A percentile compares a stretch with the other conserved stretches of the same genome.
Conservation (phyloP, 805 yeast genomes). For the Candida nemodendra region DNA sequence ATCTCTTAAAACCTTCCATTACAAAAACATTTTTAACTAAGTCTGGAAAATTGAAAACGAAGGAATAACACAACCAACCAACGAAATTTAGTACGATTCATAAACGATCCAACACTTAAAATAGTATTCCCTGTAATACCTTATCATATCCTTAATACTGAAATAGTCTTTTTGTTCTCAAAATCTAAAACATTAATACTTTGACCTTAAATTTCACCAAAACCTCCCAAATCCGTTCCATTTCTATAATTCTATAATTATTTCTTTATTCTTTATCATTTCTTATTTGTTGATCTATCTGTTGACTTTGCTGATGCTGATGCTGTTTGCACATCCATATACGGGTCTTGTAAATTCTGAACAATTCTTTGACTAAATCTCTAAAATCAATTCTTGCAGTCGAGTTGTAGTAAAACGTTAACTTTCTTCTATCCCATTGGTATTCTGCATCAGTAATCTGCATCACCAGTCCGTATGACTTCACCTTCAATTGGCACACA, state of each 20-base stretch:
- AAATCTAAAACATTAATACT: too few species aligned
- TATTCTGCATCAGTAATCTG: constrained; percentile 74
- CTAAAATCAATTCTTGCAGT: constrained; percentile 71
- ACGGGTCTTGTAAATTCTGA: constrained; percentile 73
- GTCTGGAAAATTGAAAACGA: too few species aligned
- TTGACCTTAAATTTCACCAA: not conserved
- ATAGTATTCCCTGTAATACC: too few species aligned
- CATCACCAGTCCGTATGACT: constrained; percentile 52
- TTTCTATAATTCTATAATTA: constrained; percentile 7
- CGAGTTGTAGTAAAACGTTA: constrained; percentile 69
- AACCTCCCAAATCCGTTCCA: constrained; percentile 1
- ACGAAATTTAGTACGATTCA: too few species aligned
- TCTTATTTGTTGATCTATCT: not conserved
- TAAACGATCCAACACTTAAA: too few species aligned
- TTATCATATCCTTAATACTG: too few species aligned
- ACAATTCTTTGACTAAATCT: constrained; percentile 71
- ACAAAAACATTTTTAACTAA: too few species aligned
- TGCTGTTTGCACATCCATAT: constrained; percentile 73
- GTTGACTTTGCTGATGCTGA: constrained; percentile 10
- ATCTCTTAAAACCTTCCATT: too few species aligned
- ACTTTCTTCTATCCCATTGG: constrained; percentile 80
- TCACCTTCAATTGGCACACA: constrained; percentile 57
- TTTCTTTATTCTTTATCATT: not conserved
- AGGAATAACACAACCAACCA: too few species aligned
- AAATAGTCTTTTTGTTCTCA: too few species aligned